Base-by-base conservation (phyloP, 1,284 basidiomycete genomes). In the Cutaneotrichosporon spelunceum region DNA sequence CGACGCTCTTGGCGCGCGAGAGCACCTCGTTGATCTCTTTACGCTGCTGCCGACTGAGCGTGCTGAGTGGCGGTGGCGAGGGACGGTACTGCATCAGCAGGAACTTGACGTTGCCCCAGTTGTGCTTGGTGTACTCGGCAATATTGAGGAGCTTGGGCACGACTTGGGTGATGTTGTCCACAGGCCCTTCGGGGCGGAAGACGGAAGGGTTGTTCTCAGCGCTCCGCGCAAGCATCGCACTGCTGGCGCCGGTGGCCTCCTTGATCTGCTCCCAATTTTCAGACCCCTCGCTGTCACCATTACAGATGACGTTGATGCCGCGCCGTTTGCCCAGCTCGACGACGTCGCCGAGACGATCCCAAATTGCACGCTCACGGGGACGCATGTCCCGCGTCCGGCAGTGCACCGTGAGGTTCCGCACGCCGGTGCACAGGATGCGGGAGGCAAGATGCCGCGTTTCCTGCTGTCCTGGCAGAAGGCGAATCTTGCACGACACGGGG, bases 301-400 rank as follows among this genome's bases (percentile, higher is more conserved):
- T 99, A 79, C 91, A 91, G 36, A 93, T 84, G 14, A 99, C 87
- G 1, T 93, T 88, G 24, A 97, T 83, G 16, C 86, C 87, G 57
- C 74, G 71, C 62, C 68, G 67, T 62, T 71, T 76, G 58, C 77
- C 81, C 11, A 78, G 88, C 7, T 90, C 84, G 10, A 93, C 91
- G 64, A 98, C 88, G 69, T 93, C 93, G 52, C 82, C 81, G 71
- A 99, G 77, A 50, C 94, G 83, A 56, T 88, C 85, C 61, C 91
- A 86, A 29, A 91, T 78, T 0, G 96, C 96, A 16, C 82, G 82
- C 71, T 97, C 91, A 56, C 84, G 82, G 33, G 88, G 87, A 44
- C 96, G 84, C 95, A 98, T 98, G 66, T 87, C 88, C 71, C 91
- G 84, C 59, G 95, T 99, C 52, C 96, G 86, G 77, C 95, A 99